Percentiles rank a stretch among this genome's conserved stretches.
Conservation (phyloP, 2,329 filamentous ascomycete species). For the Tympanopsis confertula region DNA sequence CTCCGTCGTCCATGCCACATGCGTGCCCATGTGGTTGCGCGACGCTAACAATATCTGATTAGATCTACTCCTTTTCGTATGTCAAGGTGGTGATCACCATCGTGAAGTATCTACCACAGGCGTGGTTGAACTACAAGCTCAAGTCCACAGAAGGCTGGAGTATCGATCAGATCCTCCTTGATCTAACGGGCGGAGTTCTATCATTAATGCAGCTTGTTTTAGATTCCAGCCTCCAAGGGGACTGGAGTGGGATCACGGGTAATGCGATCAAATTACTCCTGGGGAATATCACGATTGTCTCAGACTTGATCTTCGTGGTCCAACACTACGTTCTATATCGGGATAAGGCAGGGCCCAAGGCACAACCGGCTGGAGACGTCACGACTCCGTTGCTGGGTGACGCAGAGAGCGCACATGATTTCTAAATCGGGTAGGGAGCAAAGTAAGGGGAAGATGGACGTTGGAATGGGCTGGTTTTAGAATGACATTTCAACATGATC, state of each 20-base stretch:
- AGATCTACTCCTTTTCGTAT: constrained; percentile 39
- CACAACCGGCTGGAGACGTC: too few species aligned
- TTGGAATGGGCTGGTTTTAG: too few species aligned
- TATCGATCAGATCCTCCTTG: constrained; percentile 52
- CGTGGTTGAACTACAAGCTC: constrained; percentile 53
- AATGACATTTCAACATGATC: too few species aligned
- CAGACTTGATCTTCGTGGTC: constrained; percentile 55
- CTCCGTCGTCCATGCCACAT: too few species aligned
- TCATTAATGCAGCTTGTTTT: constrained; percentile 53
- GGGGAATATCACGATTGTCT: constrained; percentile 51
- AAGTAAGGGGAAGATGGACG: too few species aligned
- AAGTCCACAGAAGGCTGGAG: constrained; percentile 58
- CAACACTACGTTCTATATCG: constrained; percentile 58
- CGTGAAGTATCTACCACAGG: constrained; percentile 61
- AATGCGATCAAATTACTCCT: constrained; percentile 60
- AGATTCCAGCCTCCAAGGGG: constrained; percentile 51
- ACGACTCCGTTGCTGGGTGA: too few species aligned
- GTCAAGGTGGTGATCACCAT: constrained; percentile 58
- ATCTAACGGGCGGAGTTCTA: constrained; percentile 51
- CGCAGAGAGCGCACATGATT: too few species aligned
- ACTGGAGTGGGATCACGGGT: constrained; percentile 58
- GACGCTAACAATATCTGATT: too few species aligned
- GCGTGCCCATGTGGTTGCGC: too few species aligned
- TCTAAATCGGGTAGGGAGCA: too few species aligned
- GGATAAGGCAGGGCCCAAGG: constrained; percentile 3